Evolutionary conservation across 2,329 filamentous ascomycete species (phyloP), one percentile per base, ranked within the genome.

Genomic region (Fusarium chlamydosporum): DNA sequence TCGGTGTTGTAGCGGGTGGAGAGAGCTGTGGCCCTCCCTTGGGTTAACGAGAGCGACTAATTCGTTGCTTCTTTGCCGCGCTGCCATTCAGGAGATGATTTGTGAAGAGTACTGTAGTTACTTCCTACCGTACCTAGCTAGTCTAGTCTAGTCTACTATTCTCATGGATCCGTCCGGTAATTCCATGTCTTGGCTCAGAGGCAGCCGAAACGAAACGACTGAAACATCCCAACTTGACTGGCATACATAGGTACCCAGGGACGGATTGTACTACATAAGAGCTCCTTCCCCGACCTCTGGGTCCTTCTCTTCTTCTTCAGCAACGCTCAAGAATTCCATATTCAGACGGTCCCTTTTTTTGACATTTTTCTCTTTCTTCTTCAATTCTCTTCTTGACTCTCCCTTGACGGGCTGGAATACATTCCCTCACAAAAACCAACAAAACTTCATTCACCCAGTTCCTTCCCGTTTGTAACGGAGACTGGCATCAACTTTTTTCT

Each of bases 281-380:
- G 23, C 54, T 40, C 67, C 40, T 50, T 20, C 47, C 67, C 64
- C 63, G 48, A 64, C 70, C 58, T 66, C 38, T 50, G 23, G 23
- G 9, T 35, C 18, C 50, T 29, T 52, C 50, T 56, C 40, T n/a
- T 61, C 38, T 38, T 68, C 48, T 45, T 54, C 70, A 72, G 71
- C 61, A 73, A 61, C 60, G 56, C 72, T 66, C 63, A 73, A 71
- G 70, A 73, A 74, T 68, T 71, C 57, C 38, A 55, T 70, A 53
- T 70, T 55, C 54, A 67, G 42, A 65, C 51, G 40, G 41, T 54
- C 55, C 43, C 59, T 58, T 64, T 61, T 61, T 53, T 55, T 50
- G 23, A 57, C 47, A 51, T 15, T 18, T 50, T 51, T 60, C 27
- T 65, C 56, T 16, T 56, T 60, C 46, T 57, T 59, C 38, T 54